Evolutionary conservation across 345 rosid species (phyloP).

Genomic region (Triadica sebifera): DNA sequence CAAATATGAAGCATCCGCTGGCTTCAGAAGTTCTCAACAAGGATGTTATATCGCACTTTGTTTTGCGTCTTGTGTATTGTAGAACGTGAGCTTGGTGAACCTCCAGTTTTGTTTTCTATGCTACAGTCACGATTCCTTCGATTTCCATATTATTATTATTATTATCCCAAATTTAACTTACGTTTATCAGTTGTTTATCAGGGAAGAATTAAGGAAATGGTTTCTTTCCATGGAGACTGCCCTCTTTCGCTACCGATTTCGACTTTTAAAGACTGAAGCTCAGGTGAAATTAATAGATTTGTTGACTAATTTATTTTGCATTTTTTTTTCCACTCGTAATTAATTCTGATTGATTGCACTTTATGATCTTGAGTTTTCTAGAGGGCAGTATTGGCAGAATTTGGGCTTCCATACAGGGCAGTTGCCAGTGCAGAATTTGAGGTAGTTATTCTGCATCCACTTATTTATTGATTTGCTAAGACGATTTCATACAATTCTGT

Average conservation of each 20-base stretch:
- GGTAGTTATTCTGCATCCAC: slow-evolving; percentile 37
- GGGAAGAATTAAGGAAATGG: slow-evolving; percentile 93
- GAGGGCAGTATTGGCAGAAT: slow-evolving; percentile 66
- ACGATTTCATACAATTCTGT: not conserved
- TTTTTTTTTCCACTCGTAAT: not conserved
- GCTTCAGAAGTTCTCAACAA: slow-evolving; percentile 52
- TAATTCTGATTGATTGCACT: slow-evolving; percentile 4
- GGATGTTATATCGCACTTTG: slow-evolving; percentile 81
- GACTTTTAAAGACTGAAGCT: slow-evolving; percentile 33
- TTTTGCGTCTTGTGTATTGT: slow-evolving; percentile 82
- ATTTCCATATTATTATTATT: not conserved
- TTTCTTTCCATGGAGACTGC: slow-evolving; percentile 84
- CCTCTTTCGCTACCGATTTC: slow-evolving; percentile 71
- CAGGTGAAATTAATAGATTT: slow-evolving; percentile 42
- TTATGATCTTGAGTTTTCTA: slow-evolving; percentile 27
- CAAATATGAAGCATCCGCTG: slow-evolving; percentile 59
- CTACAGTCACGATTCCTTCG: not conserved
- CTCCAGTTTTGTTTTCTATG: not conserved
- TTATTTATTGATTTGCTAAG: slow-evolving; percentile 6
- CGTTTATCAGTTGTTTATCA: slow-evolving; percentile 17
- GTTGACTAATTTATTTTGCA: not conserved
- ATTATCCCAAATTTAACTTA: not conserved
- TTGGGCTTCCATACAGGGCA: slow-evolving; percentile 65
- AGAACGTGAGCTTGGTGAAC: slow-evolving; percentile 49
- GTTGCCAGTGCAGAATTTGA: slow-evolving; percentile 64